Conservation (phyloP, 2,329 filamentous ascomycete species). For the Teratosphaeria epicoccoides region DNA sequence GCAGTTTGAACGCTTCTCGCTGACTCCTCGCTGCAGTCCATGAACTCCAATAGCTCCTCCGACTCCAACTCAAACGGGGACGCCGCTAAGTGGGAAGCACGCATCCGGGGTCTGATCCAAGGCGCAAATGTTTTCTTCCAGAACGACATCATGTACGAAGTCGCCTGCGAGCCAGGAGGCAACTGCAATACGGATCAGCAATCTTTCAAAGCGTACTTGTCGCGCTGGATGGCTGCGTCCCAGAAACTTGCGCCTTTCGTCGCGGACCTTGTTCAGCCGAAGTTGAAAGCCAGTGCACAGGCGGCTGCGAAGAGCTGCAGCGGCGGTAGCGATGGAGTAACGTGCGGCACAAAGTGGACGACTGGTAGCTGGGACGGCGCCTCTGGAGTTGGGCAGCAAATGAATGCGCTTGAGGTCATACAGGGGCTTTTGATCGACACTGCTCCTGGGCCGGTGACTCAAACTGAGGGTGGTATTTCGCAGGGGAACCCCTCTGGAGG, state of each 20-base stretch:
- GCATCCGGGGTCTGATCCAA: constrained; percentile 16
- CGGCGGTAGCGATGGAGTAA: constrained; percentile 36
- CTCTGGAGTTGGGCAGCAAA: constrained; percentile 46
- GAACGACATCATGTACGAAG: constrained; percentile 33
- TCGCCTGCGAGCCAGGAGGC: constrained; percentile 31
- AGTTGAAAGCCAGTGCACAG: constrained; percentile 42
- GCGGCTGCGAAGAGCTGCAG: constrained; percentile 46
- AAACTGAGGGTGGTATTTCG: constrained; percentile 42
- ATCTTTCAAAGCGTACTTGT: constrained; percentile 35
- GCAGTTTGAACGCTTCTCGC: not conserved
- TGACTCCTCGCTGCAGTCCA: constrained; percentile 1
- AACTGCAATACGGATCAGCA: constrained; percentile 36
- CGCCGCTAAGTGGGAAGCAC: constrained; percentile 13
- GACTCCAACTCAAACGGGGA: too few species aligned
- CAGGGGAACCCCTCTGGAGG: constrained; percentile 35
- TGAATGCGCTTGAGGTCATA: constrained; percentile 46
- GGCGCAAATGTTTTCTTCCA: constrained; percentile 31
- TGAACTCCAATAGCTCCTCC: not conserved
- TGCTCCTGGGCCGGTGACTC: constrained; percentile 34
- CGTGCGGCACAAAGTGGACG: constrained; percentile 36
- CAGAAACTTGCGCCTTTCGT: constrained; percentile 39
- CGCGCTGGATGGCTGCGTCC: constrained; percentile 42
- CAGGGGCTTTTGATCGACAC: constrained; percentile 31
- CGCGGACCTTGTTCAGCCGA: constrained; percentile 38
- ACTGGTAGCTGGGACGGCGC: constrained; percentile 34